phyloP scores from a whole-genome alignment of 352 stramenopile species.

The Globisporangium cystogenes region DNA sequence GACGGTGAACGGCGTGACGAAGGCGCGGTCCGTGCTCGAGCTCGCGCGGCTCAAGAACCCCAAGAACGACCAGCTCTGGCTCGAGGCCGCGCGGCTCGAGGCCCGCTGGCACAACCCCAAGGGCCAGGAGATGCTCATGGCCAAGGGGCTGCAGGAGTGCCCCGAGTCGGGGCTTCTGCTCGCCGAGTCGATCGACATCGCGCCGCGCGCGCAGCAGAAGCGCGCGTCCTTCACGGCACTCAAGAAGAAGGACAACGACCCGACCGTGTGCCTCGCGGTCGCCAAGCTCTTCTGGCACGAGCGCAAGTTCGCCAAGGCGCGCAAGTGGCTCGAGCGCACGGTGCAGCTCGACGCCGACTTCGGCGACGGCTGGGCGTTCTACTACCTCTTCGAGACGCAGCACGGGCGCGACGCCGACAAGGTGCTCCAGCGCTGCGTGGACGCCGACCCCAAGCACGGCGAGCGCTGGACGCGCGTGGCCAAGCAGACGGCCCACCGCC shows the following conservation, averaged over 20 bases:
- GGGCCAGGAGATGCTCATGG: conserved; percentile 94
- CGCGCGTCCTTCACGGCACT: conserved; percentile 93
- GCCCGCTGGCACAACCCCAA: conserved; percentile 90
- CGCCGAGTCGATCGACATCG: conserved; percentile 94
- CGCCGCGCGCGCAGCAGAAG: conserved; percentile 94
- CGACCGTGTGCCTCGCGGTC: conserved; percentile 95
- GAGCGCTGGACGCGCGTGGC: conserved; percentile 92
- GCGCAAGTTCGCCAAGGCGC: conserved; percentile 93
- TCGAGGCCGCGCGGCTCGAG: conserved; percentile 95
- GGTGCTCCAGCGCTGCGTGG: conserved; percentile 84
- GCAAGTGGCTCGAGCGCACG: conserved; percentile 98
- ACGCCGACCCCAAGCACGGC: conserved; percentile 92
- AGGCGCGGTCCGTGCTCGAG: conserved; percentile 96
- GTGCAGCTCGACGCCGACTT: conserved; percentile 94
- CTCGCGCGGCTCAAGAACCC: conserved; percentile 94
- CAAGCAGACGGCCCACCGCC: conserved; percentile 91
- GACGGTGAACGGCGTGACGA: conserved; percentile 86
- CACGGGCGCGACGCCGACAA: conserved; percentile 86
- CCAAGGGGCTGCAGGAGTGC: conserved; percentile 97
- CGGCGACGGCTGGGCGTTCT: conserved; percentile 97
- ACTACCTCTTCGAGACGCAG: conserved; percentile 97
- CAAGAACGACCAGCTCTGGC: conserved; percentile 93
- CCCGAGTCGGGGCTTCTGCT: conserved; percentile 93
- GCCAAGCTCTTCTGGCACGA: conserved; percentile 96
- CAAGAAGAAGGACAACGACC: conserved; percentile 97